phyloP scores from a whole-genome alignment of 1,284 basidiomycete species.

The Ganoderma resinaceum region DNA sequence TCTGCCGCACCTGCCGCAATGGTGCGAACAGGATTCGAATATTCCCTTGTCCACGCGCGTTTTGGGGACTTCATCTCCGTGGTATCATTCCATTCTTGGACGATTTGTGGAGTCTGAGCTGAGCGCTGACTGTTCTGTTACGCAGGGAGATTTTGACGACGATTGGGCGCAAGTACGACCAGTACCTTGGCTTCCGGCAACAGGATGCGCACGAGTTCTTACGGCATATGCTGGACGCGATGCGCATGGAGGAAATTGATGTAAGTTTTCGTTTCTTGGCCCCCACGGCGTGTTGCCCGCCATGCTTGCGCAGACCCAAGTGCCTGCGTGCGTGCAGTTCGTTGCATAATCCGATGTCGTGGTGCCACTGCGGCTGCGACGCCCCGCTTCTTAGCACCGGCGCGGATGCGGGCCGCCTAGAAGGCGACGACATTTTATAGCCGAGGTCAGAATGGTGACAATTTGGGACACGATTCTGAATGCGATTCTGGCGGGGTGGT shows the following conservation, averaged over 20 bases:
- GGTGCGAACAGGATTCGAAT: background rate
- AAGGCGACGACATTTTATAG: background rate
- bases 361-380: background rate
- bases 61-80: background rate
- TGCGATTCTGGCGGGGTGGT: no score
- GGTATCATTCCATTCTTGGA: background rate
- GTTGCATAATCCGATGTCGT: background rate
- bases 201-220: conserved; percentile 96
- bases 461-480: no score
- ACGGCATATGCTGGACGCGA: conserved; percentile 88
- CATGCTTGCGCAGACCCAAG: background rate
- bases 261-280: conserved; percentile 51
- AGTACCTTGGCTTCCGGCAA: conserved; percentile 91
- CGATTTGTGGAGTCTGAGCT: background rate
- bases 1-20: background rate
- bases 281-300: background rate
- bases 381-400: background rate
- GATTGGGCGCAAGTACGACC: conserved; percentile 88
- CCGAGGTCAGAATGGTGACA: no score
- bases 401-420: background rate
- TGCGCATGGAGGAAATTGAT: conserved; percentile 95
- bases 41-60: background rate
- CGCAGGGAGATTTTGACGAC: conserved; percentile 64
- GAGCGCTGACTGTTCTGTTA: background rate
- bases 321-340: background rate